Percentiles rank a stretch among this genome's conserved stretches.
phyloP scores from a whole-genome alignment of 768 basidiomycete genomes.

The Rhodosporidiobolus odoratus region DNA sequence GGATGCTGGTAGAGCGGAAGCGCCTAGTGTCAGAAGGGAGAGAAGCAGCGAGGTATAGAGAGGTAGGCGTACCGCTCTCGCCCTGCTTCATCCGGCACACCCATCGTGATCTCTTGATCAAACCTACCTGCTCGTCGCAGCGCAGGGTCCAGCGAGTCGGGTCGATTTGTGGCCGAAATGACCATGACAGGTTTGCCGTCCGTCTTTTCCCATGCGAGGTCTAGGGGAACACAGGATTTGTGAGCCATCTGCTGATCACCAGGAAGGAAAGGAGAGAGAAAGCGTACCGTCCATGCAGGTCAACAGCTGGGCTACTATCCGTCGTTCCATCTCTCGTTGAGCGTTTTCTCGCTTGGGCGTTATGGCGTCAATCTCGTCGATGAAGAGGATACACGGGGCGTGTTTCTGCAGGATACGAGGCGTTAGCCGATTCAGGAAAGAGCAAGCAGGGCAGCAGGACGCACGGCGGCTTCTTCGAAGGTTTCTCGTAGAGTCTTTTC shows the following conservation, averaged over 20 bases:
- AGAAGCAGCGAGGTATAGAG: too few species aligned
- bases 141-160: slow-evolving; percentile 89
- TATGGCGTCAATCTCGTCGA: slow-evolving; percentile 97
- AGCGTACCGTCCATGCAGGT: slow-evolving; percentile 95
- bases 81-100: slow-evolving; percentile 86
- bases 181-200: slow-evolving; percentile 89
- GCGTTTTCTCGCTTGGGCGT: slow-evolving; percentile 97
- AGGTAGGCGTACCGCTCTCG: slow-evolving; percentile 66
- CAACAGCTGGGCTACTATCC: slow-evolving; percentile 94
- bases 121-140: slow-evolving; percentile 89
- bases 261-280: not conserved
- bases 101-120: slow-evolving; percentile 96
- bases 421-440: not conserved
- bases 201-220: slow-evolving; percentile 90
- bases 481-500: slow-evolving; percentile 94
- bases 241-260: not conserved
- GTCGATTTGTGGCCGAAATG: slow-evolving; percentile 92
- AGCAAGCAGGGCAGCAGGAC: slow-evolving; percentile 25
- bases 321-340: slow-evolving; percentile 94
- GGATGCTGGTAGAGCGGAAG: slow-evolving; percentile 60
- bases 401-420: slow-evolving; percentile 56
- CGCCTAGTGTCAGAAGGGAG: not conserved
- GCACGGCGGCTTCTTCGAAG: slow-evolving; percentile 91
- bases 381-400: slow-evolving; percentile 88
- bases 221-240: slow-evolving; percentile 49